phyloP scores from a whole-genome alignment of 2,329 filamentous ascomycete species.

The Paradendryphiella salina region DNA sequence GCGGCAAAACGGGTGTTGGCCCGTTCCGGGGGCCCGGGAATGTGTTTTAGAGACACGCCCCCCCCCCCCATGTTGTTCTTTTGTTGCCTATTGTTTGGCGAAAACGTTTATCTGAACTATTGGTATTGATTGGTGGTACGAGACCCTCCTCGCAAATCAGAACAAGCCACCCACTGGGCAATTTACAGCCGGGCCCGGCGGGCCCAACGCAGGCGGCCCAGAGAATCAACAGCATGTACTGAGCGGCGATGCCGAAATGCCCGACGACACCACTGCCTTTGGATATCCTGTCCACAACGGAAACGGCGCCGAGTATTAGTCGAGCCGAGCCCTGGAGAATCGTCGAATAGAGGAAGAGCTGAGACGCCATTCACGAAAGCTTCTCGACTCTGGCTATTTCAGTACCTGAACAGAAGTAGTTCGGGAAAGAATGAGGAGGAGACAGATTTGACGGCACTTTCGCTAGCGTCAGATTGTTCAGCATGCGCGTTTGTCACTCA shows the following conservation, averaged over 20 bases:
- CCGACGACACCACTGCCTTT: conserved; percentile 49
- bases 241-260: conserved; percentile 50
- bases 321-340: conserved; percentile 27
- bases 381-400: conserved; percentile 18
- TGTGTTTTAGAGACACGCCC: too few relatives aligned
- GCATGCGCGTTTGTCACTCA: conserved; percentile 4
- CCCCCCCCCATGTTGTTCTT: conserved; percentile 34
- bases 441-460: not conserved
- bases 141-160: conserved; percentile 79
- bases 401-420: conserved; percentile 19
- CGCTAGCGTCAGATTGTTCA: conserved; percentile 27
- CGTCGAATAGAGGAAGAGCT: not conserved
- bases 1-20: too few relatives aligned
- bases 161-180: conserved; percentile 57
- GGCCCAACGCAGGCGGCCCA: conserved; percentile 42
- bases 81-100: conserved; percentile 46
- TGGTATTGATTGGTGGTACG: conserved; percentile 57
- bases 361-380: conserved; percentile 7
- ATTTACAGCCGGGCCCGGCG: conserved; percentile 41
- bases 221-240: conserved; percentile 51
- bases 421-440: conserved; percentile 1
- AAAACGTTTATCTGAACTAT: conserved; percentile 54
- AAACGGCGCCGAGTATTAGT: conserved; percentile 47
- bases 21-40: too few relatives aligned
- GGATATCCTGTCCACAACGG: conserved; percentile 50